Conservation (phyloP, 176 grass and related monocot species). For the Aegilops speltoides region DNA sequence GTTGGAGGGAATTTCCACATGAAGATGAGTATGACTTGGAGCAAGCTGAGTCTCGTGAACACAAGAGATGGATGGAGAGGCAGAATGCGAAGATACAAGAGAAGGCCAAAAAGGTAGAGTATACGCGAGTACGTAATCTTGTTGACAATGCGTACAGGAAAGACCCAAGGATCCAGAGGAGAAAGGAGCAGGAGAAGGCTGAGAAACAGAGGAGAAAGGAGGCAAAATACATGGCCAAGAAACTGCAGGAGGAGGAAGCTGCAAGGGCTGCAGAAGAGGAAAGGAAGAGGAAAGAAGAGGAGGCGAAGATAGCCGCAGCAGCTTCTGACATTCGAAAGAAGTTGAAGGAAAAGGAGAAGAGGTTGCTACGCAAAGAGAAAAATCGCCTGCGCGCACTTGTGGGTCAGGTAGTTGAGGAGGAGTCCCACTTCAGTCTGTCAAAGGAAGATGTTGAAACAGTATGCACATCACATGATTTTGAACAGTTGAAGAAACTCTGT, state of each 20-base stretch:
- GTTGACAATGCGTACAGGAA: constrained; percentile 93
- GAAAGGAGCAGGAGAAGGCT: constrained; percentile 89
- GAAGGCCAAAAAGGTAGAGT: constrained; percentile 84
- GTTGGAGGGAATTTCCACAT: constrained; percentile 93
- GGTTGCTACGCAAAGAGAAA: constrained; percentile 88
- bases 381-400: constrained; percentile 58
- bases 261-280: constrained; percentile 74
- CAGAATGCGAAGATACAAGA: constrained; percentile 88
- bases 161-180: constrained; percentile 85
- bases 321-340: constrained; percentile 75
- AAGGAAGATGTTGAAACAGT: constrained; percentile 69
- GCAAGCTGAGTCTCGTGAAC: constrained; percentile 97
- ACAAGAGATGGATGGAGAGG: constrained; percentile 99
- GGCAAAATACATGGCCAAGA: constrained; percentile 77
- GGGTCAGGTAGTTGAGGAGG: constrained; percentile 35
- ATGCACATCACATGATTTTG: constrained; percentile 69
- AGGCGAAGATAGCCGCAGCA: constrained; percentile 72
- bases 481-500: constrained; percentile 64
- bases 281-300: constrained; percentile 73
- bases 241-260: constrained; percentile 86
- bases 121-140: constrained; percentile 67
- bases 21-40: constrained; percentile 94
- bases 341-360: constrained; percentile 97
- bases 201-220: constrained; percentile 91
- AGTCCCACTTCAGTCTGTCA: constrained; percentile 51